Conservation (phyloP, 2,329 filamentous ascomycete species). For the Fusarium sp. region DNA sequence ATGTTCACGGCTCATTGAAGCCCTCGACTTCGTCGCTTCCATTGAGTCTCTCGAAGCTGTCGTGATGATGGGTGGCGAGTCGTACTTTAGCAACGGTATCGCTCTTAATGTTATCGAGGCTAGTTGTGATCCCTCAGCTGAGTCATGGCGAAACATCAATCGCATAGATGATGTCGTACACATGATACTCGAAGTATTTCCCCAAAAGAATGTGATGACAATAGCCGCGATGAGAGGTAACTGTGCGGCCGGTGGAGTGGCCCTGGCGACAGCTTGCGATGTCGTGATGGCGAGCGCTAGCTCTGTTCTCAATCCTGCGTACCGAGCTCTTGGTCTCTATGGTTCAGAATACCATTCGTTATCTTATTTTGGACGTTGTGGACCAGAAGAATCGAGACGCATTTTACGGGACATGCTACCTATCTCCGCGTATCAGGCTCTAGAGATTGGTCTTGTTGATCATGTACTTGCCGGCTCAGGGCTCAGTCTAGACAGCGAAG, state of each 20-base stretch:
- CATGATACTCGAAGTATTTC: conserved; percentile 3
- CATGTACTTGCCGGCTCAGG: conserved; percentile 18
- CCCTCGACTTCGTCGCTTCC: conserved; percentile 16
- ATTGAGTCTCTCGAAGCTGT: conserved; percentile 8
- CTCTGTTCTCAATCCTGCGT: conserved; percentile 34
- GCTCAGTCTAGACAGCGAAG: background rate
- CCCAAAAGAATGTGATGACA: conserved; percentile 4
- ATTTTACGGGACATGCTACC: conserved; percentile 15
- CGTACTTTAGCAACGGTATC: conserved; percentile 37
- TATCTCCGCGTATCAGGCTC: conserved; percentile 11
- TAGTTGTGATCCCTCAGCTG: conserved; percentile 13
- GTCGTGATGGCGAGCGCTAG: conserved; percentile 24
- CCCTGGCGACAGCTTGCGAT: conserved; percentile 32
- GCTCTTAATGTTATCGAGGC: conserved; percentile 38
- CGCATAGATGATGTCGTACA: conserved; percentile 27
- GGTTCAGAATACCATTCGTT: conserved; percentile 35
- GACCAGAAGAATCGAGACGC: background rate
- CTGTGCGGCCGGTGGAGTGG: conserved; percentile 35
- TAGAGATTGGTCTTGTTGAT: conserved; percentile 8
- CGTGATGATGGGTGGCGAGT: conserved; percentile 32
- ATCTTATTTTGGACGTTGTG: conserved; percentile 25
- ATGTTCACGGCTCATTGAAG: conserved; percentile 32
- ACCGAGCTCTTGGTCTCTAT: conserved; percentile 29
- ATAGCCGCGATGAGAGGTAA: conserved; percentile 31
- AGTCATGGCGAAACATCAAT: conserved; percentile 36